These are phyloP conservation scores for Debaryomyces hansenii DNA, from an alignment of 805 yeast species.

Conservation along the genomic window DNA sequence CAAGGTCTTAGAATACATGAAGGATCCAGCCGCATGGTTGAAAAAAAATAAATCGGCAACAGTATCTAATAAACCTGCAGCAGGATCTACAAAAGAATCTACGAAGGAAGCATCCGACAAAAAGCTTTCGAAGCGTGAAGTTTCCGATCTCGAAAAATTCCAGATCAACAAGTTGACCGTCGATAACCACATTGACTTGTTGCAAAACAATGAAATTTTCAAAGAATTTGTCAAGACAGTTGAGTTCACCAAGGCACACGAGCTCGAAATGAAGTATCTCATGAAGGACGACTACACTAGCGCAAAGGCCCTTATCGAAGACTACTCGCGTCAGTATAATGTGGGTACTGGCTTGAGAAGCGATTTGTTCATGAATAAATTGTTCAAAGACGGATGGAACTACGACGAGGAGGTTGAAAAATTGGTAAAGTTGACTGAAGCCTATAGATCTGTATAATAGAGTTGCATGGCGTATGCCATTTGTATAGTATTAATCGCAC, in stretches of 20 bases:
- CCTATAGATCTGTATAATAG: constrained; percentile 2
- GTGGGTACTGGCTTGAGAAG: constrained; percentile 22
- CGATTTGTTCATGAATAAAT: constrained; percentile 26
- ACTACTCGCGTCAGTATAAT: constrained; percentile 2
- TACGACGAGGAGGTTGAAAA: constrained; percentile 16
- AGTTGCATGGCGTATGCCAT: background rate
- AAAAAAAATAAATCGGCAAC: constrained; percentile 6
- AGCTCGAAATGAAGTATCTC: constrained; percentile 22
- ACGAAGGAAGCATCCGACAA: background rate
- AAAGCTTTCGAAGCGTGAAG: constrained; percentile 3
- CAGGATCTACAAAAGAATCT: background rate
- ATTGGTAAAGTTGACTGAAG: constrained; percentile 7
- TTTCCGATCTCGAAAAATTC: constrained; percentile 16
- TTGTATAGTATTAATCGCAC: background rate
- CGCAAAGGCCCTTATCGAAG: constrained; percentile 2
- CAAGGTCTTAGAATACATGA: constrained; percentile 24
- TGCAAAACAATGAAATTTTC: constrained; percentile 24
- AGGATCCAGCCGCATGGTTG: constrained; percentile 19
- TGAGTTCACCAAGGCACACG: constrained; percentile 28
- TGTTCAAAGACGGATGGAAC: constrained; percentile 19
- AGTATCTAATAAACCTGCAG: background rate
- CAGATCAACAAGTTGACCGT: constrained; percentile 17
- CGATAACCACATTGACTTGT: constrained; percentile 25
- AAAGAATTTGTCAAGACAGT: constrained; percentile 22
- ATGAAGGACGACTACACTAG: constrained; percentile 3